A percentile compares a stretch with the other conserved stretches of the same genome.
Evolutionary conservation across 345 rosid genomes (phyloP).

Genomic region (Combretum micranthum): DNA sequence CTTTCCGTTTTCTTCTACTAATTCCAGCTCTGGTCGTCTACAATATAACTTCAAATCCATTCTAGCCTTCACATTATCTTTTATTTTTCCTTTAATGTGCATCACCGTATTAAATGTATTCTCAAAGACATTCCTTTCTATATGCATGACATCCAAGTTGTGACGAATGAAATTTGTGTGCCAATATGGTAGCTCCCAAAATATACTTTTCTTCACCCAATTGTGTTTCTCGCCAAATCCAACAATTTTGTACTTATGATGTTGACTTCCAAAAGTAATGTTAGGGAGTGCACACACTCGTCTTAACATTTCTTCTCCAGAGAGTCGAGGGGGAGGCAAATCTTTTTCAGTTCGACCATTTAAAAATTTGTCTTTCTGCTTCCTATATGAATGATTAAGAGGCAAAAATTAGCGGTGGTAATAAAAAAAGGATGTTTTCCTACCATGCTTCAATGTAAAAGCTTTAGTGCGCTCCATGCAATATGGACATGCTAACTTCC

Average conservation of each 20-base stretch:
- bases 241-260: too few species aligned
- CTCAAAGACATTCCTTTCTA: slow-evolving; percentile 9
- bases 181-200: slow-evolving; percentile 1
- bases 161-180: neutral
- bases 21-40: neutral
- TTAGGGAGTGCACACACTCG: neutral
- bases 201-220: slow-evolving; percentile 2
- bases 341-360: too few species aligned
- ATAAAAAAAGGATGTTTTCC: neutral
- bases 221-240: neutral
- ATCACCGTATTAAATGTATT: neutral
- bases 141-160: slow-evolving; percentile 9
- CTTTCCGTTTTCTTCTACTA: neutral
- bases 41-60: neutral
- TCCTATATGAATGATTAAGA: neutral
- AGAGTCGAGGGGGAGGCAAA: too few species aligned
- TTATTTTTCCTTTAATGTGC: neutral
- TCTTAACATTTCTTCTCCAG: too few species aligned
- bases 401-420: neutral
- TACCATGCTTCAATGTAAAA: neutral
- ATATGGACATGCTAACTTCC: neutral
- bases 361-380: too few species aligned
- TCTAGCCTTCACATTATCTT: neutral
- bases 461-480: neutral
- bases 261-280: neutral